Base-by-base conservation (phyloP, 2,329 filamentous ascomycete species). In the Colletotrichum tanaceti region DNA sequence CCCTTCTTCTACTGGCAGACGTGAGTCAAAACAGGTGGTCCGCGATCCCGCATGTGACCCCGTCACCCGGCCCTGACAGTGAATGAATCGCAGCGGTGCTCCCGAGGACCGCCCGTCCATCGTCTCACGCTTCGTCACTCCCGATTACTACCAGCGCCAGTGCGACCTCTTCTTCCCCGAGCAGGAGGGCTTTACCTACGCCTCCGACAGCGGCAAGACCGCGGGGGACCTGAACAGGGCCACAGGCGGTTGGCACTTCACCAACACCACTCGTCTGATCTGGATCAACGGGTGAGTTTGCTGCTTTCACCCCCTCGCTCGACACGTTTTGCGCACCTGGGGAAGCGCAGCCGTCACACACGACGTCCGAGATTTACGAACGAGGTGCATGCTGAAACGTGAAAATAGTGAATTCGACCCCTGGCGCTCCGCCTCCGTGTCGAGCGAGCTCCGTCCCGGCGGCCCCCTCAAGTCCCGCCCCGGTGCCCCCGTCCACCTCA, bases 161-260 rank as follows among this genome's bases (percentile, higher is more conserved):
- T 91, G 88, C 74, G 76, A 72, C 0, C 76, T 88, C 0, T 85
- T 78, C 74, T 90, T 90, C 79, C 87, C 87, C 1, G 72, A 78
- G 1, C 78, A 82, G 28, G 81, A 83, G 35, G 77, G 80, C n/a
- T 81, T 80, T 72, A 86, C 83, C 0, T 88, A 83, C 74, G 85
- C 81, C 65, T 81, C 81, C 5, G 73, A 77, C 41, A 69, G 62
- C 2, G 84, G 85, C 60, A 82, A 79, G 73, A 86, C 83, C 0
- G 83, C 82, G 2, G 76, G 77, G 3, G 75, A 81, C 28, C 73
- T 89, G 46, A 90, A 90, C 74, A 75, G 73, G 18, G 80, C 80
- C 72, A 90, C 87, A 0, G 89, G n/a, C 35, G 66, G 66, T 39
- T 90, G 89, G 88, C 67, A 75, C 65, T 75, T 82, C 28, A 82